These are phyloP conservation scores for Lanmaoa rubissima DNA, from an alignment of 768 basidiomycete genomes.

Conservation along the genomic window DNA sequence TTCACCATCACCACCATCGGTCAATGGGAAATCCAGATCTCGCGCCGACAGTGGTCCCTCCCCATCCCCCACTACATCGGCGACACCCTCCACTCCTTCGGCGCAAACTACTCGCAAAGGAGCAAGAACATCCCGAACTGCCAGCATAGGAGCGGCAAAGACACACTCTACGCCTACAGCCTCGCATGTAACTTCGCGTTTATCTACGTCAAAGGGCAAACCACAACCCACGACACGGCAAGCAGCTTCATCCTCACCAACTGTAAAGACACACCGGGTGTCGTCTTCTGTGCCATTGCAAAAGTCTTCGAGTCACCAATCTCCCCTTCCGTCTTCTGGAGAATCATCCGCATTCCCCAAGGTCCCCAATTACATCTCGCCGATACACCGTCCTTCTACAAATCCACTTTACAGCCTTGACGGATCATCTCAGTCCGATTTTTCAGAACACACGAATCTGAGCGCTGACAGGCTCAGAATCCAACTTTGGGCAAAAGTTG, in stretches of 20 bases:
- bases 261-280: constrained; percentile 21
- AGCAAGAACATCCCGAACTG: constrained; percentile 12
- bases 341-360: constrained; percentile 13
- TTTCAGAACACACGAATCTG: constrained; percentile 53
- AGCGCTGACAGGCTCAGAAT: constrained; percentile 51
- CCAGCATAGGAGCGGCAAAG: constrained; percentile 19
- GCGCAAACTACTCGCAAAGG: constrained; percentile 14
- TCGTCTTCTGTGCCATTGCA: constrained; percentile 26
- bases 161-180: constrained; percentile 4
- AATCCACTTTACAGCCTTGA: constrained; percentile 76
- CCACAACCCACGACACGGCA: constrained; percentile 15
- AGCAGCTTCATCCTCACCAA: constrained; percentile 15
- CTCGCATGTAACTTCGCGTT: constrained; percentile 9
- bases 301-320: constrained; percentile 26
- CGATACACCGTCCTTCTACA: constrained; percentile 78
- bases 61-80: not conserved
- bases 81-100: not conserved
- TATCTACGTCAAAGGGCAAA: constrained; percentile 17
- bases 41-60: constrained; percentile 29
- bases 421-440: constrained; percentile 46
- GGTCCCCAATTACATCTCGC: constrained; percentile 71
- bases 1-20: constrained; percentile 30
- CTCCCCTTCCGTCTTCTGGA: constrained; percentile 19
- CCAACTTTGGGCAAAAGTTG: constrained; percentile 56
- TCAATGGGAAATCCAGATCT: constrained; percentile 21